Percentiles rank a stretch among this genome's conserved stretches.
Conservation (phyloP, 139 green algal genomes). For the Coelastrella sp. region DNA sequence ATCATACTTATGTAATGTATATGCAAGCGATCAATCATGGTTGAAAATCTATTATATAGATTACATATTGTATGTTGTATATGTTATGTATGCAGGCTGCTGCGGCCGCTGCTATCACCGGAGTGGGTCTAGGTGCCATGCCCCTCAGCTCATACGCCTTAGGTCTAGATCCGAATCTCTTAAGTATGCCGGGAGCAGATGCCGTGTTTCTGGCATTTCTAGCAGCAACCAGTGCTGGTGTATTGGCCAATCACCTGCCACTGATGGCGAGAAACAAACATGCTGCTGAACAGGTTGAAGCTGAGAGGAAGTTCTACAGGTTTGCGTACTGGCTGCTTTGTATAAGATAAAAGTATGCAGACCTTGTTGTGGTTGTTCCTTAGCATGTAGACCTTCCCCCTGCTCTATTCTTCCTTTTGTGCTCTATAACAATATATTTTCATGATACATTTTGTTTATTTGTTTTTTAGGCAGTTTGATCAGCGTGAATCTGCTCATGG, state of each 20-base stretch:
- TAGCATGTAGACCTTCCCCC: no score
- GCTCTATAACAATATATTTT: no score
- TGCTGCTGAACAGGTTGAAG: slow-evolving; percentile 44
- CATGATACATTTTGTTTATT: neutral
- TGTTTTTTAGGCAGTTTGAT: slow-evolving; percentile 57
- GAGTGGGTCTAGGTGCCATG: slow-evolving; percentile 32
- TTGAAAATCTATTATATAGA: no score
- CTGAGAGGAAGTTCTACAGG: slow-evolving; percentile 63
- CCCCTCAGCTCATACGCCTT: slow-evolving; percentile 18
- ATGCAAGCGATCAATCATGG: no score
- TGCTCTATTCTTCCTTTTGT: no score
- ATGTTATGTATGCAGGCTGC: slow-evolving; percentile 17
- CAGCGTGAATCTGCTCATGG: slow-evolving; percentile 45
- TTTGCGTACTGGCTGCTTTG: neutral
- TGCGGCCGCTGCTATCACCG: slow-evolving; percentile 27
- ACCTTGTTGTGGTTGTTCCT: neutral
- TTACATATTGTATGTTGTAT: no score
- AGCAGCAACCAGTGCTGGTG: slow-evolving; percentile 49
- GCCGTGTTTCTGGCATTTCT: slow-evolving; percentile 49
- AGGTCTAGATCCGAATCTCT: slow-evolving; percentile 1
- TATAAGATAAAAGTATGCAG: no score
- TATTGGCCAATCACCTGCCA: neutral
- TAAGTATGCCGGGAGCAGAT: slow-evolving; percentile 31
- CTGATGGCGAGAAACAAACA: slow-evolving; percentile 33
- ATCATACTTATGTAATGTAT: no score